Conservation (phyloP, 768 basidiomycete genomes). For the Suillus sp. region DNA sequence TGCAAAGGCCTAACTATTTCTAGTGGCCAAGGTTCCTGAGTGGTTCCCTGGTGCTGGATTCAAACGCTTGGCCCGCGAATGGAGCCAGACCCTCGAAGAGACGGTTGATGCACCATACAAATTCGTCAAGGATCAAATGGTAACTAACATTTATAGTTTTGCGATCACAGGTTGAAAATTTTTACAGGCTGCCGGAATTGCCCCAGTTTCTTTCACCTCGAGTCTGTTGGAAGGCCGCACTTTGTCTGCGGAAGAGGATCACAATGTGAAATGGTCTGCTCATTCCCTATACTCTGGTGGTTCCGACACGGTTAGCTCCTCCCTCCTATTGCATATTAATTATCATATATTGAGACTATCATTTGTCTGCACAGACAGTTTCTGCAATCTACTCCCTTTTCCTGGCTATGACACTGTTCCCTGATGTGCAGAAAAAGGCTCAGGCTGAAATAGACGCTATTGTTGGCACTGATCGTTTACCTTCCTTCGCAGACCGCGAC, state of each 20-base stretch:
- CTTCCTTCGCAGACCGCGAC: slow-evolving; percentile 59
- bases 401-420: slow-evolving; percentile 60
- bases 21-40: slow-evolving; percentile 51
- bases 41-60: slow-evolving; percentile 62
- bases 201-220: slow-evolving; percentile 55
- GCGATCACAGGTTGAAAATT: neutral
- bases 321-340: neutral
- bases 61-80: slow-evolving; percentile 51
- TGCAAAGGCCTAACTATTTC: neutral
- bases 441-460: slow-evolving; percentile 64
- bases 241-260: slow-evolving; percentile 4
- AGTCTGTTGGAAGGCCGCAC: slow-evolving; percentile 42
- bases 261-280: slow-evolving; percentile 23
- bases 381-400: slow-evolving; percentile 63
- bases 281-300: slow-evolving; percentile 62
- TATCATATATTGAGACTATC: slow-evolving; percentile 4
- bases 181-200: slow-evolving; percentile 54
- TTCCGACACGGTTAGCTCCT: slow-evolving; percentile 40
- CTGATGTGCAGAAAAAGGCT: slow-evolving; percentile 57
- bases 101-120: slow-evolving; percentile 59
- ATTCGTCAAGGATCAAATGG: slow-evolving; percentile 66
- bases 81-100: slow-evolving; percentile 54
- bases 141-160: slow-evolving; percentile 20
- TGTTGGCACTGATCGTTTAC: slow-evolving; percentile 60
- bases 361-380: slow-evolving; percentile 49